Percentiles rank a stretch among this genome's conserved stretches.
Evolutionary conservation across 768 basidiomycete genomes (phyloP).

Genomic region (Suillus placidus): DNA sequence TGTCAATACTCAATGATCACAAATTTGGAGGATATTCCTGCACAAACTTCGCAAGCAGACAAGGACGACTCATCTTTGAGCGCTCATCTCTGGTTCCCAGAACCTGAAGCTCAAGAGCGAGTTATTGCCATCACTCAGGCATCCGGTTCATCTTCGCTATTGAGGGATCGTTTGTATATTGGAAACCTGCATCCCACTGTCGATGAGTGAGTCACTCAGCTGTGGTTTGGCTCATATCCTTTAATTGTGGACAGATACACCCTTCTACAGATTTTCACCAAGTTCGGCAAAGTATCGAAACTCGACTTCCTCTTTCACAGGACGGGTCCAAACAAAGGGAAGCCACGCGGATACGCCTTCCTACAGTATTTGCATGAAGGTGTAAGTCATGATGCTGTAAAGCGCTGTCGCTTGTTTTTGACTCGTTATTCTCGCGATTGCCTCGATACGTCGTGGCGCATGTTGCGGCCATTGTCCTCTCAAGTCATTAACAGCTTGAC

Average conservation of each 20-base stretch:
- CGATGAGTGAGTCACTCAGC: slow-evolving; percentile 67
- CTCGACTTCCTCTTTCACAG: slow-evolving; percentile 97
- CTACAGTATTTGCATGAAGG: slow-evolving; percentile 79
- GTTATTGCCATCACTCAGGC: slow-evolving; percentile 8
- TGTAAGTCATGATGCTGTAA: slow-evolving; percentile 55
- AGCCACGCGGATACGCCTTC: slow-evolving; percentile 95
- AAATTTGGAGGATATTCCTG: neutral
- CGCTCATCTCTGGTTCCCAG: slow-evolving; percentile 36
- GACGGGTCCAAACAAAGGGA: slow-evolving; percentile 83
- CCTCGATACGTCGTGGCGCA: neutral
- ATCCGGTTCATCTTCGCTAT: slow-evolving; percentile 32
- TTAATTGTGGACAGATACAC: slow-evolving; percentile 61
- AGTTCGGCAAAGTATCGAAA: slow-evolving; percentile 90
- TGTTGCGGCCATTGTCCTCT: slow-evolving; percentile 1
- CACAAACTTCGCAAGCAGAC: slow-evolving; percentile 4
- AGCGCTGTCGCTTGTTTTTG: slow-evolving; percentile 29
- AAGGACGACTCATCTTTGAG: slow-evolving; percentile 4
- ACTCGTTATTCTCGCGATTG: slow-evolving; percentile 22
- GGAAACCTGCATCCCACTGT: slow-evolving; percentile 88
- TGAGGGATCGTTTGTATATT: slow-evolving; percentile 83
- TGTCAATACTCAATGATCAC: slow-evolving; percentile 4
- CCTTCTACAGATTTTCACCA: slow-evolving; percentile 86
- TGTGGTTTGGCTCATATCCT: neutral
- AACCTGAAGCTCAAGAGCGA: slow-evolving; percentile 22
- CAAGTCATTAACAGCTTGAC: slow-evolving; percentile 4